These are phyloP conservation scores for Wickerhamomyces subpelliculosus DNA, from an alignment of 805 yeast species.

Conservation along the genomic window DNA sequence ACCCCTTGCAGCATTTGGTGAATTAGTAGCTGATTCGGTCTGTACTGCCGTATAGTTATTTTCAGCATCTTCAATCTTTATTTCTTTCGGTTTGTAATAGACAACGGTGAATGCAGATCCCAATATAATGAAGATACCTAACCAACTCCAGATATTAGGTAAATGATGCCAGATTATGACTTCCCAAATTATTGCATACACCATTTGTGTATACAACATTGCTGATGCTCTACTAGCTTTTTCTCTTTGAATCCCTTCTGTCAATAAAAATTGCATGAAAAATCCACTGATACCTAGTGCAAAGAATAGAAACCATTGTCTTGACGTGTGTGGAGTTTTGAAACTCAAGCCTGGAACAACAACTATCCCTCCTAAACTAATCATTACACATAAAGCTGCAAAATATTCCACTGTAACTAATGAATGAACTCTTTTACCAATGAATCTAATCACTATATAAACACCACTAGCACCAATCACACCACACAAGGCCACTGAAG, in stretches of 20 bases:
- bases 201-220: slow-evolving; percentile 68
- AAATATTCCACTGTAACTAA: slow-evolving; percentile 72
- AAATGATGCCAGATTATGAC: slow-evolving; percentile 60
- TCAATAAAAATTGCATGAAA: slow-evolving; percentile 68
- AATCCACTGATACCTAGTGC: slow-evolving; percentile 74
- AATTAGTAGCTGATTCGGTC: too few species aligned
- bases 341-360: slow-evolving; percentile 53
- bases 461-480: slow-evolving; percentile 66
- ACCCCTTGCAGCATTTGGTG: too few species aligned
- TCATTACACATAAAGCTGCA: slow-evolving; percentile 51
- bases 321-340: slow-evolving; percentile 48
- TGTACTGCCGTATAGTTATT: neutral
- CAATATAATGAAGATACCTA: slow-evolving; percentile 66
- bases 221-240: slow-evolving; percentile 70
- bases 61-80: slow-evolving; percentile 4
- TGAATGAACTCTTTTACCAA: slow-evolving; percentile 78
- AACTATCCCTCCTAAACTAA: slow-evolving; percentile 46
- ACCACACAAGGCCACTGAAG: slow-evolving; percentile 56
- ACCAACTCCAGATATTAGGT: slow-evolving; percentile 60
- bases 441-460: slow-evolving; percentile 62
- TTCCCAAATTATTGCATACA: slow-evolving; percentile 77
- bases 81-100: slow-evolving; percentile 37
- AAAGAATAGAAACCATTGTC: slow-evolving; percentile 61
- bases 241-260: slow-evolving; percentile 80
- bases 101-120: slow-evolving; percentile 57